Percentiles rank a stretch among this genome's conserved stretches.
These are phyloP conservation scores for Trichoderma semiorbis DNA, from an alignment of 2,329 filamentous ascomycete species.

Conservation along the genomic window DNA sequence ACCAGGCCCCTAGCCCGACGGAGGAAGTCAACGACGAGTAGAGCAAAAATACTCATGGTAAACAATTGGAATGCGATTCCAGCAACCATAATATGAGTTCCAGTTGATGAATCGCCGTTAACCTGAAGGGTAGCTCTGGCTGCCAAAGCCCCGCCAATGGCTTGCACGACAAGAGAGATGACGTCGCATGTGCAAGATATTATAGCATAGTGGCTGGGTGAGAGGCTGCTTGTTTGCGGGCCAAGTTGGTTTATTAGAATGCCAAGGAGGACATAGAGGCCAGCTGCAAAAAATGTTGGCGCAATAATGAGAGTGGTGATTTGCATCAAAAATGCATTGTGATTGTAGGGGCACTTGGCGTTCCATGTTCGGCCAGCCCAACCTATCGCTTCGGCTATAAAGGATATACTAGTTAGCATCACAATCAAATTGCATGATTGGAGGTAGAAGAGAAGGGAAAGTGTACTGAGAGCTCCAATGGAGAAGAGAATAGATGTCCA, in stretches of 20 bases:
- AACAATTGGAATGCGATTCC: not conserved
- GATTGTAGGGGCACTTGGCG: constrained; percentile 46
- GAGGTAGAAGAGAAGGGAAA: not conserved
- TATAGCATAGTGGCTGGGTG: constrained; percentile 29
- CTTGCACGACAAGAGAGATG: constrained; percentile 7
- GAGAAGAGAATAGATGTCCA: not conserved
- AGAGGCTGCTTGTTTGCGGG: constrained; percentile 23
- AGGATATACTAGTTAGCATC: not conserved
- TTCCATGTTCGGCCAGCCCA: constrained; percentile 49
- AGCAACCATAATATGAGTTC: not conserved
- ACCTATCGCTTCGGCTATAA: constrained; percentile 39
- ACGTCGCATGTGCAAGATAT: constrained; percentile 17
- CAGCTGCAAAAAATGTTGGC: constrained; percentile 50
- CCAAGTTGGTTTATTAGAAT: constrained; percentile 44
- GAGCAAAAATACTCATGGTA: not conserved
- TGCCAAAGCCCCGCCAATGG: constrained; percentile 1
- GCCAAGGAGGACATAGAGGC: constrained; percentile 48
- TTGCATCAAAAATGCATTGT: constrained; percentile 47
- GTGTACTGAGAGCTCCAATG: not conserved
- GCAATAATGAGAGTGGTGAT: constrained; percentile 44
- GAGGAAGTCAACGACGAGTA: constrained; percentile 19
- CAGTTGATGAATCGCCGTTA: not conserved
- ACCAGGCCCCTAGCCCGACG: constrained; percentile 27
- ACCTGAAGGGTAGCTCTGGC: not conserved
- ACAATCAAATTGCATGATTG: too few relatives aligned